These are phyloP conservation scores for Cyclostephanos tholiformis DNA, from an alignment of 108 stramenopile genomes.

Conservation along the genomic window DNA sequence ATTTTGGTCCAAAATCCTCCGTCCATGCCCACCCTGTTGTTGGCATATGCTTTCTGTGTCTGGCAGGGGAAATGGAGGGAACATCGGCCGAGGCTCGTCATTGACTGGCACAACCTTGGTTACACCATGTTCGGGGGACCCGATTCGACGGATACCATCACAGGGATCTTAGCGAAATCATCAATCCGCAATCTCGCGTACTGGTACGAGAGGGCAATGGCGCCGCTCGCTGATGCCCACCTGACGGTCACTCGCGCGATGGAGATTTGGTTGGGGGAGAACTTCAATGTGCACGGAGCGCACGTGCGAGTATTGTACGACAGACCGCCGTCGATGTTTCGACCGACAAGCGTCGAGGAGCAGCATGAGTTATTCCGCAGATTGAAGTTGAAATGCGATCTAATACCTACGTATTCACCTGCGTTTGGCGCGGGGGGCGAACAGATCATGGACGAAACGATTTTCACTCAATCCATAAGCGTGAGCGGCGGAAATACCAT, in stretches of 20 bases:
- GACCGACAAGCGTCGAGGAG: slow-evolving; percentile 61
- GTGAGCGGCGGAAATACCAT: slow-evolving; percentile 8
- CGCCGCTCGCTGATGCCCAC: slow-evolving; percentile 80
- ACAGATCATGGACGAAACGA: slow-evolving; percentile 41
- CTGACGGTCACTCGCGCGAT: slow-evolving; percentile 93
- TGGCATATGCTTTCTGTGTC: slow-evolving; percentile 64
- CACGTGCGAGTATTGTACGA: slow-evolving; percentile 81
- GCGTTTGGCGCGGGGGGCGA: background rate
- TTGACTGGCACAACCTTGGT: slow-evolving; percentile 99
- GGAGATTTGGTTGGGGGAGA: slow-evolving; percentile 74
- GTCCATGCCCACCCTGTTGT: slow-evolving; percentile 83
- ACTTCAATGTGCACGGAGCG: slow-evolving; percentile 60
- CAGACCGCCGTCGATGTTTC: slow-evolving; percentile 87
- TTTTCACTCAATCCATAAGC: slow-evolving; percentile 59
- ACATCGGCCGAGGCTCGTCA: slow-evolving; percentile 73
- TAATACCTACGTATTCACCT: background rate
- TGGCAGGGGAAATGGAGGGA: slow-evolving; percentile 23
- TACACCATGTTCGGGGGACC: slow-evolving; percentile 85
- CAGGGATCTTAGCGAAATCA: slow-evolving; percentile 1
- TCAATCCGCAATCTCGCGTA: slow-evolving; percentile 52
- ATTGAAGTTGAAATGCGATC: slow-evolving; percentile 37
- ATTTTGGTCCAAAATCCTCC: slow-evolving; percentile 98
- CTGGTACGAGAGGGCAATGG: slow-evolving; percentile 76
- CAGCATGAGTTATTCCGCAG: slow-evolving; percentile 73
- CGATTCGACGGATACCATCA: background rate